phyloP scores from a whole-genome alignment of 1,284 basidiomycete species.

The Puccinia polysora region DNA sequence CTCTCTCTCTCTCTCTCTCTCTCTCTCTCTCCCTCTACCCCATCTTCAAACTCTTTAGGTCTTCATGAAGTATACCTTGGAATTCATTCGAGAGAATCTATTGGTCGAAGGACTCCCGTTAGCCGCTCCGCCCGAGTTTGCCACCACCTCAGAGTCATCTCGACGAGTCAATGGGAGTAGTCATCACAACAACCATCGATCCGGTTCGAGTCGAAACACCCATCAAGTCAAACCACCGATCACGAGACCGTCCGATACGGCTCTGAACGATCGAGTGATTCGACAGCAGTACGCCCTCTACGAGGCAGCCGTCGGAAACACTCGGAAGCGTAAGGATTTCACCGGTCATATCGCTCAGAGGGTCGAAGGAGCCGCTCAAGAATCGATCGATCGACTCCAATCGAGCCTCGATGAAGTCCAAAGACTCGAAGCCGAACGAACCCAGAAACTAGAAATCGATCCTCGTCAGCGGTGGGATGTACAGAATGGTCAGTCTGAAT shows the following conservation, averaged over 20 bases:
- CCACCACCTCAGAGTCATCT: background rate
- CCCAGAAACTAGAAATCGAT: background rate
- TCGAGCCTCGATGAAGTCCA: background rate
- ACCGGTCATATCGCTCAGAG: conserved; percentile 6
- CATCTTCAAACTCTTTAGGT: too few relatives aligned
- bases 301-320: conserved; percentile 32
- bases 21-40: too few relatives aligned
- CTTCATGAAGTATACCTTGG: conserved; percentile 33
- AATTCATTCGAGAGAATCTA: conserved; percentile 28
- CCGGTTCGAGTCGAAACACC: background rate
- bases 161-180: background rate
- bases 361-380: conserved; percentile 9
- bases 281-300: conserved; percentile 34
- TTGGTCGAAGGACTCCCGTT: conserved; percentile 12
- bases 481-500: conserved; percentile 30
- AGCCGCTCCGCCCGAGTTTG: conserved; percentile 9
- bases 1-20: too few relatives aligned
- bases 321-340: conserved; percentile 35
- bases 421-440: background rate
- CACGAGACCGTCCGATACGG: conserved; percentile 29
- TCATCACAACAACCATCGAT: background rate
- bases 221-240: background rate
- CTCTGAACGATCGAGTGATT: conserved; percentile 29
- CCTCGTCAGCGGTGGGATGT: conserved; percentile 27
- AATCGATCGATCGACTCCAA: background rate